Conservation (phyloP, 331 rosid species). For the Telfairia occidentalis region DNA sequence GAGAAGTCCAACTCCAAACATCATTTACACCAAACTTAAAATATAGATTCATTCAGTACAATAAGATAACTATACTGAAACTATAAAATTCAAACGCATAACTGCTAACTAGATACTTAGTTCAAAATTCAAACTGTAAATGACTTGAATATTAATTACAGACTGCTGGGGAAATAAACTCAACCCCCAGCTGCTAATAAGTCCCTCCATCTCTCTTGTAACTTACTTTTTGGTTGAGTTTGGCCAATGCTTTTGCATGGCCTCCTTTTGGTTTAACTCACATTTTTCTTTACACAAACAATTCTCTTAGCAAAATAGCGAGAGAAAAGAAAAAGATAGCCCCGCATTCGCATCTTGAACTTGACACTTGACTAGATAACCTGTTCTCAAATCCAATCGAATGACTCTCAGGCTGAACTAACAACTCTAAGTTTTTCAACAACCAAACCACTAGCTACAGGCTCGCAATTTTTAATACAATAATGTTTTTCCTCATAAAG, state of each 20-base stretch:
- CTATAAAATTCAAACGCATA: neutral
- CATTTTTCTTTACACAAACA: neutral
- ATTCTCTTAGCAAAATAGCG: too few species aligned
- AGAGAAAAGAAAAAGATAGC: neutral
- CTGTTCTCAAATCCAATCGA: neutral
- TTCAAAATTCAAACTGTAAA: neutral
- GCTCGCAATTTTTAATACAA: neutral
- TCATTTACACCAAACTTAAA: neutral
- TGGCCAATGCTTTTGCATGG: neutral
- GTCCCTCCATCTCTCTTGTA: neutral
- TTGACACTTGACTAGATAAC: neutral
- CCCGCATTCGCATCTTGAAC: neutral
- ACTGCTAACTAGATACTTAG: neutral
- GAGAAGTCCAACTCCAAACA: neutral
- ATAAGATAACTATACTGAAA: neutral
- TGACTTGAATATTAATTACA: neutral
- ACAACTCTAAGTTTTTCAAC: neutral
- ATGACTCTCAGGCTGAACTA: neutral
- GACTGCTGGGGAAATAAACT: neutral
- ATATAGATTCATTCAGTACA: neutral
- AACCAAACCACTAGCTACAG: neutral
- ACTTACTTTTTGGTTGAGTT: neutral
- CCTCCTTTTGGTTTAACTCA: neutral
- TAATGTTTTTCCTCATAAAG: neutral
- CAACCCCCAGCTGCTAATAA: neutral